Percentiles rank a stretch among this genome's conserved stretches.
These are phyloP conservation scores for Xylariaceae sp. DNA, from an alignment of 2,329 filamentous ascomycete genomes.

Conservation along the genomic window DNA sequence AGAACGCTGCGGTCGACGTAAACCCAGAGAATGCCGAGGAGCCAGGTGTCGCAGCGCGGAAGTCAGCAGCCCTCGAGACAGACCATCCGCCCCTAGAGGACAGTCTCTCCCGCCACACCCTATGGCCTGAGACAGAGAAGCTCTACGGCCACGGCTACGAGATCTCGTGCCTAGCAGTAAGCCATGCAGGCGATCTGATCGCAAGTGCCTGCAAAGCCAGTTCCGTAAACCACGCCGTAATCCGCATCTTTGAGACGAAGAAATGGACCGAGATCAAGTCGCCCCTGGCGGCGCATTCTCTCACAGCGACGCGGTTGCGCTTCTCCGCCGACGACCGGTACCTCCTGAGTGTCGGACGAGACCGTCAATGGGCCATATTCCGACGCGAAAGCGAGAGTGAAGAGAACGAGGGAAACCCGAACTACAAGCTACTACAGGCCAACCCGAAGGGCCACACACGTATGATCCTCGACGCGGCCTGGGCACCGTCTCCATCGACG, in stretches of 20 bases:
- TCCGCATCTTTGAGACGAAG: conserved; percentile 81
- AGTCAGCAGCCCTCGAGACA: conserved; percentile 58
- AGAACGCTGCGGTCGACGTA: conserved; percentile 31
- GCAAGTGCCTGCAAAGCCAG: conserved; percentile 92
- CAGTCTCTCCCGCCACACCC: conserved; percentile 77
- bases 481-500: conserved; percentile 62
- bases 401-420: conserved; percentile 14
- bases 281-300: conserved; percentile 73
- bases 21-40: conserved; percentile 43
- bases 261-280: conserved; percentile 85
- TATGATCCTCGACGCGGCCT: conserved; percentile 87
- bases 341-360: conserved; percentile 82
- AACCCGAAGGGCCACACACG: conserved; percentile 83
- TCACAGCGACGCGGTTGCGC: conserved; percentile 76
- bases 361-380: conserved; percentile 88
- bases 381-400: conserved; percentile 38
- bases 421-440: conserved; percentile 55
- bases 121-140: conserved; percentile 96
- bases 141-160: conserved; percentile 97
- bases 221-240: conserved; percentile 88
- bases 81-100: conserved; percentile 82
- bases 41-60: conserved; percentile 52
- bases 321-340: conserved; percentile 72
- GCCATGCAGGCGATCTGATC: conserved; percentile 66
- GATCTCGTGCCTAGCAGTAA: conserved; percentile 79